A percentile compares a stretch with the other conserved stretches of the same genome.
Evolutionary conservation across 2,329 filamentous ascomycete genomes (phyloP).

Genomic region (Cadophora luteo-olivacea): DNA sequence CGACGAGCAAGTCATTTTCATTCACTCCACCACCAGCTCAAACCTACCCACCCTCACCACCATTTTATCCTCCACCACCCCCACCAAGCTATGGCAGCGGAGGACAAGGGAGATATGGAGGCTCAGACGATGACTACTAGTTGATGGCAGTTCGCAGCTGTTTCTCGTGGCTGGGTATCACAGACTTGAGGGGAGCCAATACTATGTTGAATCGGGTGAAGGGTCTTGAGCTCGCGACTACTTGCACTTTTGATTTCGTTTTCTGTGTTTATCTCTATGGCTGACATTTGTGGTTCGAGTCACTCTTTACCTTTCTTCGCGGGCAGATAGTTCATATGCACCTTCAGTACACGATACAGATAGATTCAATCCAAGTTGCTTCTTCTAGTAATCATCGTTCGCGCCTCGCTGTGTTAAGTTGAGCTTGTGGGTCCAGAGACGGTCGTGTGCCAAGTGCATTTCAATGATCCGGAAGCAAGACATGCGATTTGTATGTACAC

Average conservation of each 20-base stretch:
- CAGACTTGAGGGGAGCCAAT: background rate
- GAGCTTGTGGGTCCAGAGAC: too few species aligned
- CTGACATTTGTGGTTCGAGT: background rate
- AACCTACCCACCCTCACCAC: constrained; percentile 16
- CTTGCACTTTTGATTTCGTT: background rate
- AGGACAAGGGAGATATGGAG: background rate
- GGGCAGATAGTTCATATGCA: constrained; percentile 13
- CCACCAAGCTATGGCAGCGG: background rate
- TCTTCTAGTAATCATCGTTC: background rate
- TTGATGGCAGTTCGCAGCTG: background rate
- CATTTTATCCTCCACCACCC: background rate
- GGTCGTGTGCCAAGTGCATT: background rate
- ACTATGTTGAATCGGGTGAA: background rate
- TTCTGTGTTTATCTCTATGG: background rate
- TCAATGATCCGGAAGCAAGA: too few species aligned
- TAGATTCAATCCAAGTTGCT: background rate
- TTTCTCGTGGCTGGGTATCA: background rate
- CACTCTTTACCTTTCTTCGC: background rate
- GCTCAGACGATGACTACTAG: background rate
- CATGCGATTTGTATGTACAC: too few species aligned
- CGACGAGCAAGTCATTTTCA: constrained; percentile 2
- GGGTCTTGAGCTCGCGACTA: background rate
- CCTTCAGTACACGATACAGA: background rate
- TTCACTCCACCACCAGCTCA: constrained; percentile 6
- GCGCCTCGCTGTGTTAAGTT: too few species aligned